These are phyloP conservation scores for Emergomyces africanus DNA, from an alignment of 2,329 filamentous ascomycete genomes.

Conservation along the genomic window DNA sequence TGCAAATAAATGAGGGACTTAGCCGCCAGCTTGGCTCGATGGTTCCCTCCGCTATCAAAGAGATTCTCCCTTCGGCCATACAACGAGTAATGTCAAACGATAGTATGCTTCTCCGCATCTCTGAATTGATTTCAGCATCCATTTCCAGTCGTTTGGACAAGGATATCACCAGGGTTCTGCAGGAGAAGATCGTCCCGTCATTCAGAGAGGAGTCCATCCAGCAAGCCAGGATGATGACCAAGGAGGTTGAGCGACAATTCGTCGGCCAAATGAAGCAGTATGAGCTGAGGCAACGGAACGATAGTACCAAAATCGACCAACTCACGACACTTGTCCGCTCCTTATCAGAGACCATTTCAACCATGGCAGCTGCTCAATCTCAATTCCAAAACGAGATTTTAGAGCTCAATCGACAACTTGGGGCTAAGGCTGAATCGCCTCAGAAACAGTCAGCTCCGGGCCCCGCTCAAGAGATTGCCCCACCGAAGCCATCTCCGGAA, in stretches of 20 bases:
- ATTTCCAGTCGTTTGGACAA: slow-evolving; percentile 57
- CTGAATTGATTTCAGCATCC: slow-evolving; percentile 56
- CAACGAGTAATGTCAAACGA: slow-evolving; percentile 57
- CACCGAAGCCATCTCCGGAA: slow-evolving; percentile 17
- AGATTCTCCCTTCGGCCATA: slow-evolving; percentile 54
- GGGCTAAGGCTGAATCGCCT: slow-evolving; percentile 9
- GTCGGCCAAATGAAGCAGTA: slow-evolving; percentile 39
- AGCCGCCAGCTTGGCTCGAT: slow-evolving; percentile 51
- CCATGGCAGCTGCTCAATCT: slow-evolving; percentile 31
- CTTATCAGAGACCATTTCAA: slow-evolving; percentile 40
- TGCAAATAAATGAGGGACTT: slow-evolving; percentile 57
- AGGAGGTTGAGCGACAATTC: slow-evolving; percentile 53
- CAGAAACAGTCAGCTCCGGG: slow-evolving; percentile 8
- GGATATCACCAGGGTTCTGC: slow-evolving; percentile 50
- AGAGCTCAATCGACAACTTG: slow-evolving; percentile 21
- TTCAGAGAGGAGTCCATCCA: slow-evolving; percentile 53
- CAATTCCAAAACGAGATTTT: slow-evolving; percentile 30
- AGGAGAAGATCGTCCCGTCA: slow-evolving; percentile 51
- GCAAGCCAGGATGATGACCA: slow-evolving; percentile 53
- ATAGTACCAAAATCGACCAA: slow-evolving; percentile 48
- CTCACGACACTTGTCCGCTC: slow-evolving; percentile 41
- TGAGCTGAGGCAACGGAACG: slow-evolving; percentile 39
- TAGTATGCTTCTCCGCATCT: slow-evolving; percentile 58
- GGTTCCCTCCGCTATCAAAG: slow-evolving; percentile 61
- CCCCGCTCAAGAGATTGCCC: slow-evolving; percentile 13